These are phyloP conservation scores for Acanthamoeba lugdunensis DNA, from an alignment of 208 protist genomes.

Conservation along the genomic window DNA sequence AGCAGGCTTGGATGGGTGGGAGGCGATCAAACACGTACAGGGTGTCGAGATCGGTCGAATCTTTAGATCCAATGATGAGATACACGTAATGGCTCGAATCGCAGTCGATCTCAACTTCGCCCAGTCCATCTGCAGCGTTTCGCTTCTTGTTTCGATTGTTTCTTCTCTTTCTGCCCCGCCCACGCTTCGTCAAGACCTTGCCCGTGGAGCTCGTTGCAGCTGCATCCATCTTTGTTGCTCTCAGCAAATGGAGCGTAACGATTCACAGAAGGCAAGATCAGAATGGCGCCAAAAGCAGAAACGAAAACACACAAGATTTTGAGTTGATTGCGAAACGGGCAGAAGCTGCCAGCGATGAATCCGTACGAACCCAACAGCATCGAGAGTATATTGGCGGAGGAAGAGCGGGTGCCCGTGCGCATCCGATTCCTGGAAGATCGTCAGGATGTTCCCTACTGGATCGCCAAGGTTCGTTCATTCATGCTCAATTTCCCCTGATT, in stretches of 20 bases:
- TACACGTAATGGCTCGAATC: background rate
- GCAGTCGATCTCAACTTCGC: background rate
- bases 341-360: background rate
- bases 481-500: background rate
- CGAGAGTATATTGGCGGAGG: background rate
- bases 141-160: conserved; percentile 7
- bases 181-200: background rate
- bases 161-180: background rate
- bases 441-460: conserved; percentile 39
- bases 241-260: too few species aligned
- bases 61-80: conserved; percentile 34
- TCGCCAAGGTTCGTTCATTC: background rate
- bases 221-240: too few species aligned
- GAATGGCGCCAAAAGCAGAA: background rate
- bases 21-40: conserved; percentile 33
- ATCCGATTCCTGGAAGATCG: conserved; percentile 8
- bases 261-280: background rate
- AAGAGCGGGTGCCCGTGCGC: conserved; percentile 23
- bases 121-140: background rate
- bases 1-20: conserved; percentile 17
- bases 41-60: conserved; percentile 16
- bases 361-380: conserved; percentile 47
- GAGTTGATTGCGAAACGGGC: background rate
- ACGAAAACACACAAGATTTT: background rate
- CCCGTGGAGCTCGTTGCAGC: too few species aligned